A percentile compares a stretch with the other conserved stretches of the same genome.
Evolutionary conservation across 768 basidiomycete species (phyloP).

Genomic region (Mycena chlorophos): DNA sequence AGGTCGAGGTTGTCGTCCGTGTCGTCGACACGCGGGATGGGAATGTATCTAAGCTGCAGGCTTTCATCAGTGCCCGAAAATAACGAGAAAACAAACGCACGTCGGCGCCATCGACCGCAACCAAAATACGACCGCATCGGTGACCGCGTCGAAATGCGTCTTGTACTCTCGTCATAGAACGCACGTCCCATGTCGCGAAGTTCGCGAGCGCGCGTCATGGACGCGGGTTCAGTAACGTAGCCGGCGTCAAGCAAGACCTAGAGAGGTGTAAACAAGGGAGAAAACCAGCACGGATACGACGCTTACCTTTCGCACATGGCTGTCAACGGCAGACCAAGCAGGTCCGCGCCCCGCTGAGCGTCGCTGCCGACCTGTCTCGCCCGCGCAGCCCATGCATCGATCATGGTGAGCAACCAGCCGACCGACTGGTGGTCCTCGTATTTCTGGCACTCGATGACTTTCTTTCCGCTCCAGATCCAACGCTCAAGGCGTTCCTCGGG

Average conservation of each 20-base stretch:
- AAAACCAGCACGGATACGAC: neutral
- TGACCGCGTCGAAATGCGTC: constrained; percentile 77
- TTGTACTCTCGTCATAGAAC: constrained; percentile 73
- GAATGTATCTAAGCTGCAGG: constrained; percentile 68
- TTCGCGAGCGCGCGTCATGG: constrained; percentile 59
- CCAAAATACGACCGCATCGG: constrained; percentile 72
- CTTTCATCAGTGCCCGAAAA: neutral
- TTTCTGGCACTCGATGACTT: constrained; percentile 91
- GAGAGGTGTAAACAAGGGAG: neutral
- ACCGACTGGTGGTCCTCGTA: constrained; percentile 88
- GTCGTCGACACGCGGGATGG: constrained; percentile 94
- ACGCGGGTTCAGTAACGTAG: constrained; percentile 80
- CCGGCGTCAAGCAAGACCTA: constrained; percentile 78
- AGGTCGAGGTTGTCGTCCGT: constrained; percentile 84
- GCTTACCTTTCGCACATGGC: constrained; percentile 64
- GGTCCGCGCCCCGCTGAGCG: constrained; percentile 29
- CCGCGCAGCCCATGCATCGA: constrained; percentile 60
- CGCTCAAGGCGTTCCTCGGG: constrained; percentile 82
- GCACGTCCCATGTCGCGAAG: constrained; percentile 69
- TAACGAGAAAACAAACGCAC: constrained; percentile 22
- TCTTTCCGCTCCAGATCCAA: constrained; percentile 92
- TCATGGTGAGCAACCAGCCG: constrained; percentile 64
- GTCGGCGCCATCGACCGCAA: constrained; percentile 85
- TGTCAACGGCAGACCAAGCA: constrained; percentile 48
- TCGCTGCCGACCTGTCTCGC: constrained; percentile 37